Evolutionary conservation across 352 stramenopile species (phyloP).

Genomic region (Phytopythium chamaehyphon): DNA sequence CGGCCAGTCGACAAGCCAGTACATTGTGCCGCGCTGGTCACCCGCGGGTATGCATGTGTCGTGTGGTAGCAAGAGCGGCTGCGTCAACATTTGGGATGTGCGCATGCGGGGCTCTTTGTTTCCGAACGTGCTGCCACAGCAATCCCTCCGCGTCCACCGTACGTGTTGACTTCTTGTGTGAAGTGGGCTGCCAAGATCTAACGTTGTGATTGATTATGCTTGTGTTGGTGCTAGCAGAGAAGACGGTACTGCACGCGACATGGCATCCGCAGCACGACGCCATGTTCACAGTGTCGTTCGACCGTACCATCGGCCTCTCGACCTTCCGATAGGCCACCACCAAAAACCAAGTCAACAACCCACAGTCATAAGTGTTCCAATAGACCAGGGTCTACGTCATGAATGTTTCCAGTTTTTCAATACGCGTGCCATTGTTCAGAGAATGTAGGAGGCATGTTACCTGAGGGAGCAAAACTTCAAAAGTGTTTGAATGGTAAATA

Average conservation of each 20-base stretch:
- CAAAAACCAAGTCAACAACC: neutral
- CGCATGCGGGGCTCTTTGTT: slow-evolving; percentile 58
- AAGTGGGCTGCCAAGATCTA: neutral
- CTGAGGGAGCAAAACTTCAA: too few relatives aligned
- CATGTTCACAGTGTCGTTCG: slow-evolving; percentile 83
- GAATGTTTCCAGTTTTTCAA: neutral
- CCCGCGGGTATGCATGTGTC: slow-evolving; percentile 62
- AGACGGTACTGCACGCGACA: slow-evolving; percentile 82
- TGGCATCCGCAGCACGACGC: slow-evolving; percentile 83
- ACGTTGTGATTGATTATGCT: slow-evolving; percentile 9
- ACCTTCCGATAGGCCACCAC: slow-evolving; percentile 52
- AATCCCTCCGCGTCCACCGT: slow-evolving; percentile 72
- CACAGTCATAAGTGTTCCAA: neutral
- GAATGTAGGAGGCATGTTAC: too few relatives aligned
- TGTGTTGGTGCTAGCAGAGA: slow-evolving; percentile 36
- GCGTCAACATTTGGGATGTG: slow-evolving; percentile 78
- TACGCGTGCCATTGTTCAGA: neutral
- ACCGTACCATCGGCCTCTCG: slow-evolving; percentile 70
- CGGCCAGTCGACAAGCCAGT: slow-evolving; percentile 75
- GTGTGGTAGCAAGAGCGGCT: slow-evolving; percentile 58
- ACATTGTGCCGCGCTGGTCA: slow-evolving; percentile 82
- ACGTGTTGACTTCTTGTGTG: slow-evolving; percentile 23
- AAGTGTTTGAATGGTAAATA: too few relatives aligned
- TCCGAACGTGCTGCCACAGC: slow-evolving; percentile 57
- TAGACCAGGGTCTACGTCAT: neutral